Conservation (phyloP, 1,139 yeast species). For the Kluyveromyces sp. region DNA sequence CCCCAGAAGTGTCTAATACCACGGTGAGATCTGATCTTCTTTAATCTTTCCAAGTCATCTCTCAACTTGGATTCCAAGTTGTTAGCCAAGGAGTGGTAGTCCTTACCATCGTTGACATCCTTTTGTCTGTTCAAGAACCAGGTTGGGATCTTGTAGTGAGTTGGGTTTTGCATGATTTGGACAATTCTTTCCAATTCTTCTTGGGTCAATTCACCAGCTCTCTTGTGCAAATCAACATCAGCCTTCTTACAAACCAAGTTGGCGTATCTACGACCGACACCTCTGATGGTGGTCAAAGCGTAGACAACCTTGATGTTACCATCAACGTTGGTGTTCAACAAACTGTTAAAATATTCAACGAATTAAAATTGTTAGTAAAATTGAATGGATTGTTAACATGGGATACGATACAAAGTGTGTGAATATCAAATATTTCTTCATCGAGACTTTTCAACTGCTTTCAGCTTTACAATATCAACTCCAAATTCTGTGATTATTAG, state of each 20-base stretch:
- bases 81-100: conserved; percentile 98
- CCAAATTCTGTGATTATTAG: too few relatives aligned
- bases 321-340: conserved; percentile 99
- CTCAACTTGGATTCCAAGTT: conserved; percentile 98
- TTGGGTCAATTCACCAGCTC: conserved; percentile 99
- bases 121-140: conserved; percentile 99
- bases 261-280: conserved; percentile 99
- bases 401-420: neutral
- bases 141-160: conserved; percentile 97
- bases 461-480: too few relatives aligned
- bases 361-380: conserved; percentile 24
- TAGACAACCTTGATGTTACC: conserved; percentile 99
- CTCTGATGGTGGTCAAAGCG: conserved; percentile 99
- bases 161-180: conserved; percentile 99
- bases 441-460: too few relatives aligned
- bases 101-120: conserved; percentile 98
- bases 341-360: conserved; percentile 41
- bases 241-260: conserved; percentile 99
- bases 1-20: conserved; percentile 99
- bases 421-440: neutral
- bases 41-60: conserved; percentile 99
- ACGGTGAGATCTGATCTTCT: conserved; percentile 99
- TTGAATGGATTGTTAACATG: neutral
- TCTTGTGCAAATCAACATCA: conserved; percentile 94
- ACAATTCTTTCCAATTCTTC: conserved; percentile 99